A percentile compares a stretch with the other conserved stretches of the same genome.
Conservation (phyloP, 106 monocot species). For the Dioscorea alata region DNA sequence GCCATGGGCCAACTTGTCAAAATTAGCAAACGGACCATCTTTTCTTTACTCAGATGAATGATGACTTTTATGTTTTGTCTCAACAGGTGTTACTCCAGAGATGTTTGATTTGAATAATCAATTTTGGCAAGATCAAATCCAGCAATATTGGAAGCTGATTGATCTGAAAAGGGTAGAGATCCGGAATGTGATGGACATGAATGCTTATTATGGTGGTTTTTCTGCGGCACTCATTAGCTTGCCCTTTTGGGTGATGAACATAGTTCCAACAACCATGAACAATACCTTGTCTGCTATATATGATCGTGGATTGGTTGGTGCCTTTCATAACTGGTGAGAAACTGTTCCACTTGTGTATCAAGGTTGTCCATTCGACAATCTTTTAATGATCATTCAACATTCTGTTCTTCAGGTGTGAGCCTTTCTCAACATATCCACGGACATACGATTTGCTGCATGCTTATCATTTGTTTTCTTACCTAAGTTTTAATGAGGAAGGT, state of each 20-base stretch:
- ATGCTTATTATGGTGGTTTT: constrained; percentile 92
- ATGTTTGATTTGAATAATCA: constrained; percentile 39
- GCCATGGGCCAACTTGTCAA: too few species aligned
- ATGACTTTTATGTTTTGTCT: not conserved
- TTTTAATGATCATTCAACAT: too few species aligned
- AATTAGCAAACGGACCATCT: too few species aligned
- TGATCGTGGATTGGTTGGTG: constrained; percentile 89
- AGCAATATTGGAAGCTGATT: constrained; percentile 77
- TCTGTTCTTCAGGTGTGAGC: constrained; percentile 38
- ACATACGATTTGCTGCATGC: constrained; percentile 95
- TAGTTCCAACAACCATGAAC: constrained; percentile 64
- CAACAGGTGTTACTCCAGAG: constrained; percentile 54
- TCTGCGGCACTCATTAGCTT: constrained; percentile 61
- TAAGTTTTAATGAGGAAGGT: constrained; percentile 32
- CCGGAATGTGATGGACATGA: constrained; percentile 98
- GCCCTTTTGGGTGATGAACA: constrained; percentile 96
- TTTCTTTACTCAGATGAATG: too few species aligned
- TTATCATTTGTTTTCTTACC: constrained; percentile 79
- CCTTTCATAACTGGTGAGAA: constrained; percentile 92
- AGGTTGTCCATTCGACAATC: not conserved
- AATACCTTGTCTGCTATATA: constrained; percentile 87
- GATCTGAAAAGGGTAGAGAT: constrained; percentile 41
- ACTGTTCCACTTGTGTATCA: not conserved
- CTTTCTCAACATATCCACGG: constrained; percentile 97
- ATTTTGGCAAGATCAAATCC: constrained; percentile 74